Conservation (phyloP, 2,329 filamentous ascomycete species). For the Chrysosporium keratinophilum region DNA sequence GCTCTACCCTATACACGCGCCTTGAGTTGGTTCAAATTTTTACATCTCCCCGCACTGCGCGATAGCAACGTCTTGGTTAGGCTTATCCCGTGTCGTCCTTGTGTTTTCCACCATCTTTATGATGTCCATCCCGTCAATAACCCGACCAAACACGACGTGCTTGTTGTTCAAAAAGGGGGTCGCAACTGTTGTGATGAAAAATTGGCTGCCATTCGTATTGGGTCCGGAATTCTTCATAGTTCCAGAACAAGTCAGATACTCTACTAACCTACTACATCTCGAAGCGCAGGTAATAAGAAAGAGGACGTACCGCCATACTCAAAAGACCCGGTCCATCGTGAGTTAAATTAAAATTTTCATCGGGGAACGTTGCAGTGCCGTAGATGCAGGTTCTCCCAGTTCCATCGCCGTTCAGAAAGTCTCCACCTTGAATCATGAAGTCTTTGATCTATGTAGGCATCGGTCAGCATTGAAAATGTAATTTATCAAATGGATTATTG, state of each 20-base stretch:
- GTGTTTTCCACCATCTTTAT: slow-evolving; percentile 88
- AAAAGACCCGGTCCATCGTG: slow-evolving; percentile 72
- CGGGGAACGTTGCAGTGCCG: slow-evolving; percentile 69
- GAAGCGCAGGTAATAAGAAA: neutral
- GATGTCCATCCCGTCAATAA: slow-evolving; percentile 80
- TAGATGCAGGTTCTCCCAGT: slow-evolving; percentile 84
- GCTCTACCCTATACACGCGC: neutral
- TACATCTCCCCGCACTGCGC: slow-evolving; percentile 90
- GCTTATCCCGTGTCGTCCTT: slow-evolving; percentile 73
- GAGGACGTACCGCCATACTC: slow-evolving; percentile 72
- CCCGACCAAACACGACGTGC: slow-evolving; percentile 90
- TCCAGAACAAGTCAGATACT: neutral
- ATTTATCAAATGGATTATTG: slow-evolving; percentile 8
- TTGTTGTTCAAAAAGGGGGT: slow-evolving; percentile 85
- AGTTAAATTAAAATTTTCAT: slow-evolving; percentile 77
- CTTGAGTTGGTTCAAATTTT: slow-evolving; percentile 6
- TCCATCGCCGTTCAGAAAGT: slow-evolving; percentile 88
- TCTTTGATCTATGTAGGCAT: slow-evolving; percentile 60
- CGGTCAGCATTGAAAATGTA: slow-evolving; percentile 2
- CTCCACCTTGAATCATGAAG: slow-evolving; percentile 96
- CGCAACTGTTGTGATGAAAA: slow-evolving; percentile 87
- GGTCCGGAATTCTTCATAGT: slow-evolving; percentile 65
- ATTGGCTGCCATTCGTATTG: slow-evolving; percentile 89
- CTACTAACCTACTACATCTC: neutral
- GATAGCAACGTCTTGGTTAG: slow-evolving; percentile 73